Evolutionary conservation across 805 yeast genomes (phyloP).

Genomic region (Starmera pachycereana): DNA sequence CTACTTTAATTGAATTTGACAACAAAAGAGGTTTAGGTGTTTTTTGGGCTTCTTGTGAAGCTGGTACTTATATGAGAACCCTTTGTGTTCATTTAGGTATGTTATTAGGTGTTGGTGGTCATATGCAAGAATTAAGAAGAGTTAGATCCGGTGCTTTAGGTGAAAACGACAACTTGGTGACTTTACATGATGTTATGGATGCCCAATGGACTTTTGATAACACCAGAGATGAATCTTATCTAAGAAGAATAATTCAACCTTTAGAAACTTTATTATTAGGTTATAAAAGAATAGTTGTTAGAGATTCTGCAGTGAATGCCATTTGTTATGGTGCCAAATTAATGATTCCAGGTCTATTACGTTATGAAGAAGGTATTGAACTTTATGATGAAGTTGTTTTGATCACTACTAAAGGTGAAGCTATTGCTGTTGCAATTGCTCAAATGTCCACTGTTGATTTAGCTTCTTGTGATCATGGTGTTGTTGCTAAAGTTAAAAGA

Average conservation of each 20-base stretch:
- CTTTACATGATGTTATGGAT: constrained; percentile 94
- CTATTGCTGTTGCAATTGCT: constrained; percentile 95
- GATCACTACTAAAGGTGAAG: constrained; percentile 99
- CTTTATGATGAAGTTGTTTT: constrained; percentile 95
- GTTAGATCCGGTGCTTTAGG: constrained; percentile 94
- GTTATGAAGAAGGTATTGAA: constrained; percentile 97
- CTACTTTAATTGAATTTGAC: constrained; percentile 92
- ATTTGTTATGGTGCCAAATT: constrained; percentile 98
- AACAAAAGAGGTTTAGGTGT: constrained; percentile 95
- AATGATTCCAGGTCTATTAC: constrained; percentile 96
- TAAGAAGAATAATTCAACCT: constrained; percentile 90
- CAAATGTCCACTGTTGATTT: constrained; percentile 98
- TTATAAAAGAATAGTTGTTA: constrained; percentile 93
- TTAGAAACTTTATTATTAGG: constrained; percentile 89
- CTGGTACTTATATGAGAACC: constrained; percentile 99
- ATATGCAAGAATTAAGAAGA: constrained; percentile 99
- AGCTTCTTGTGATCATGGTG: constrained; percentile 96
- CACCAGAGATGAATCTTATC: constrained; percentile 91
- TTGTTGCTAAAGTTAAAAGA: constrained; percentile 97
- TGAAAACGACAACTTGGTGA: constrained; percentile 86
- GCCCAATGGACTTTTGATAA: constrained; percentile 98
- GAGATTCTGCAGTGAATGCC: constrained; percentile 93
- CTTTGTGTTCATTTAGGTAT: constrained; percentile 98
- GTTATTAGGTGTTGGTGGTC: constrained; percentile 98
- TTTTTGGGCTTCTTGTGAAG: constrained; percentile 99